Evolutionary conservation across 2,329 filamentous ascomycete species (phyloP), one percentile per base, ranked within the genome.

Genomic region (Parastagonospora nodorum): DNA sequence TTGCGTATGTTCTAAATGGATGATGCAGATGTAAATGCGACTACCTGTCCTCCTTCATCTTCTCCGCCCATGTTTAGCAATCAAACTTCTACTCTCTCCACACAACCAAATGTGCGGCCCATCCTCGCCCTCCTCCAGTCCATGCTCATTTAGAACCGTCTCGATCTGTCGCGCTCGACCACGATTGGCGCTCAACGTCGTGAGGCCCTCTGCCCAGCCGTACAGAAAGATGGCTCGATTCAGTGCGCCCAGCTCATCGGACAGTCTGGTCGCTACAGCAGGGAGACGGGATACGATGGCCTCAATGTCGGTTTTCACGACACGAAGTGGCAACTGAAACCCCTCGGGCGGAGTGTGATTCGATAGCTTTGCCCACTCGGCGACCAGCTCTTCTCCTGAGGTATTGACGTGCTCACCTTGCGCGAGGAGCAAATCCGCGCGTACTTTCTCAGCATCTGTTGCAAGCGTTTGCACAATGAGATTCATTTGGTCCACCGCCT

Each of bases 111-210:
- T 80, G 54, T 78, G 75, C 1, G 87, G 87, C 12, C 85, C 86
- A 1, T 71, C 66, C 42, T 85, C 78, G 28, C 85, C 78, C 30
- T 84, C 78, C 32, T 66, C 57, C 1, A 77, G 68, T 1, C 72
- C 71, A 51, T 81, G 75, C 52, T 78, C 76, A 53, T 87, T 84
- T 41, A 88, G 75, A 2, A 79, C 75, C 19, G 66, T 69, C 57
- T 89, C 84, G 38, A 92, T 83, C 57, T 86, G 82, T 57, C 84
- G 88, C 16, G 84, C 82, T 38, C 88, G 85, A 1, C 82, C 83
- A 16, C 83, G 80, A 66, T 92, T 92, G 54, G 86, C 87, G 2
- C 88, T 90, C 44, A 92, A 74, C 0, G 88, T 92, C 1, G 86
- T 88, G 24, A 82, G 66, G 0, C 80, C 76, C 8, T 77, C 74